Base-by-base conservation (phyloP, 768 basidiomycete genomes). In the Cyathus striatus region DNA sequence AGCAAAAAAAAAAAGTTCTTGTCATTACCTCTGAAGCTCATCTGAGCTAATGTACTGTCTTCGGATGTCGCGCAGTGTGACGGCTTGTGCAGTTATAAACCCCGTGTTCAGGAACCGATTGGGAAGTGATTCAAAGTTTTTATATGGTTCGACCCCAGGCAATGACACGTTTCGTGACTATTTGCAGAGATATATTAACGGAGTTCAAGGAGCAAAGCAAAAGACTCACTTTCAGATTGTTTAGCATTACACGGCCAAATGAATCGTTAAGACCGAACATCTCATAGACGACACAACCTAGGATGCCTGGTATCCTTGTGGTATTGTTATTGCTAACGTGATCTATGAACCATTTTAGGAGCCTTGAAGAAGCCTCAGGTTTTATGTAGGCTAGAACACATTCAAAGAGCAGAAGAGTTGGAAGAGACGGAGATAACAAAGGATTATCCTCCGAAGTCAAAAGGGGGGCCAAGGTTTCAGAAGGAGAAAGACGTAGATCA, bases 191-290 rank as follows among this genome's bases (percentile, higher is more conserved):
- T 30, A 47, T 32, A 42, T 23, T 17, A n/a, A 2, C 6, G 9
- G 17, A 34, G 36, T 44, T 22, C 17, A 17, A 21, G 14, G 17
- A n/a, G 17, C 38, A 18, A 17, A 18, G 43, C 18, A 23, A 14
- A 6, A 14, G 23, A 44, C 67, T 45, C 49, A 89, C 93, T 70
- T 76, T 80, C 38, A 97, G 70, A 61, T 98, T 98, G 36, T 76
- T 77, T 43, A 84, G 65, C 93, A 99, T 97, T 17, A 98, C 88
- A 23, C 74, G 73, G n/a, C 95, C 96, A 63, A 98, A 98, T 0
- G 80, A 54, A 56, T 97, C 95, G 16, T 79, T 72, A 3, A 97
- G 68, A 2, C 83, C 86, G 57, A 90, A 94, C 88, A 97, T 97
- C 59, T 97, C 95, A 55, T 98, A 97, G 14, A 92, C 73, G 6